These are phyloP conservation scores for Rutidosis leptorrhynchoides DNA, from an alignment of 129 eudicot species.

Conservation along the genomic window DNA sequence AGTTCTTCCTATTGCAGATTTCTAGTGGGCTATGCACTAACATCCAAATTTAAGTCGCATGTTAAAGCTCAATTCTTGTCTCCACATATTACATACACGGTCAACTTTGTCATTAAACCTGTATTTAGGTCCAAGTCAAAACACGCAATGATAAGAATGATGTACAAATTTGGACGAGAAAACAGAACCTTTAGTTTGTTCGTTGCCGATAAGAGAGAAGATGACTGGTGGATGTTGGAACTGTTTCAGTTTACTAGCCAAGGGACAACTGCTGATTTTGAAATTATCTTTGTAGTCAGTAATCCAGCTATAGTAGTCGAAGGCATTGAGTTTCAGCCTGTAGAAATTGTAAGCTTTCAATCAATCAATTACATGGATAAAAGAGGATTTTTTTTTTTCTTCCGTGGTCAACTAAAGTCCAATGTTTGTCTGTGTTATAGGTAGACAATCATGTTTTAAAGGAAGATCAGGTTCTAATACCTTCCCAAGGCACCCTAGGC, in stretches of 20 bases:
- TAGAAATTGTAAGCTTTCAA: slow-evolving; percentile 1
- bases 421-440: background rate
- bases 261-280: background rate
- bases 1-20: background rate
- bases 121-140: fast-evolving
- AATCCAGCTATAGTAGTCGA: background rate
- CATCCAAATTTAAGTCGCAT: background rate
- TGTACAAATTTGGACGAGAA: background rate
- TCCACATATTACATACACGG: background rate
- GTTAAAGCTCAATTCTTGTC: slow-evolving; percentile 1
- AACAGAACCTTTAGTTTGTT: too few species aligned
- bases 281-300: background rate
- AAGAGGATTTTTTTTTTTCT: background rate
- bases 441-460: background rate
- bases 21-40: background rate
- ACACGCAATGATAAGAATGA: background rate
- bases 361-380: too few species aligned
- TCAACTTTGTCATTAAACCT: background rate
- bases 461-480: background rate
- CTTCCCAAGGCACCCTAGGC: slow-evolving; percentile 25
- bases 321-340: slow-evolving; percentile 22
- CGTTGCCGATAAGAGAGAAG: background rate
- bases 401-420: background rate
- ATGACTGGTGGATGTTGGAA: background rate
- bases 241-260: slow-evolving; percentile 18